phyloP scores from a whole-genome alignment of 805 yeast genomes.

The Monosporozyma yasuniensis region DNA sequence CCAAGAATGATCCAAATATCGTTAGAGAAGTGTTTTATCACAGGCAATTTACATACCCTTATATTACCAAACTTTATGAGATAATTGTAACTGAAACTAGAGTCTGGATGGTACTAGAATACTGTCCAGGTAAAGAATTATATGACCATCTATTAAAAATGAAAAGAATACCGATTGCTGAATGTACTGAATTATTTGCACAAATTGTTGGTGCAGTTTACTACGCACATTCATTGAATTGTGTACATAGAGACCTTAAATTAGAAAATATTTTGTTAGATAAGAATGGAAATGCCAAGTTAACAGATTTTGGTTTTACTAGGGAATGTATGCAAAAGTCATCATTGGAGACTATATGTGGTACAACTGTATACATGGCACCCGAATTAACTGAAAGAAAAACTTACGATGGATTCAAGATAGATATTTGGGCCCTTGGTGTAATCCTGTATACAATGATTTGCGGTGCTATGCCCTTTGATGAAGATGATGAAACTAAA shows the following conservation, averaged over 20 bases:
- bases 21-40: slow-evolving; percentile 88
- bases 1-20: slow-evolving; percentile 69
- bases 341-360: slow-evolving; percentile 76
- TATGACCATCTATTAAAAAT: slow-evolving; percentile 53
- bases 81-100: slow-evolving; percentile 69
- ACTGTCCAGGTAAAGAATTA: slow-evolving; percentile 76
- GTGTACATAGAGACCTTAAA: slow-evolving; percentile 79
- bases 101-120: slow-evolving; percentile 85
- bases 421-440: slow-evolving; percentile 90
- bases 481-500: slow-evolving; percentile 61
- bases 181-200: slow-evolving; percentile 45
- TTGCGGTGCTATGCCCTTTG: slow-evolving; percentile 86
- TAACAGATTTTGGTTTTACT: slow-evolving; percentile 92
- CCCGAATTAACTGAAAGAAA: slow-evolving; percentile 72
- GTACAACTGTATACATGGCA: slow-evolving; percentile 94
- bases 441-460: slow-evolving; percentile 77
- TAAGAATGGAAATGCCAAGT: slow-evolving; percentile 51
- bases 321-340: slow-evolving; percentile 56
- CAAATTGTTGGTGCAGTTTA: slow-evolving; percentile 52
- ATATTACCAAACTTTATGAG: slow-evolving; percentile 79
- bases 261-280: slow-evolving; percentile 68
- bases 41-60: slow-evolving; percentile 71
- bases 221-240: slow-evolving; percentile 67
- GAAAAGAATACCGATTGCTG: slow-evolving; percentile 42
- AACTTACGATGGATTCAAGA: slow-evolving; percentile 69